Conservation (phyloP, 169 alveolate species). For the Eimeria acervulina region DNA sequence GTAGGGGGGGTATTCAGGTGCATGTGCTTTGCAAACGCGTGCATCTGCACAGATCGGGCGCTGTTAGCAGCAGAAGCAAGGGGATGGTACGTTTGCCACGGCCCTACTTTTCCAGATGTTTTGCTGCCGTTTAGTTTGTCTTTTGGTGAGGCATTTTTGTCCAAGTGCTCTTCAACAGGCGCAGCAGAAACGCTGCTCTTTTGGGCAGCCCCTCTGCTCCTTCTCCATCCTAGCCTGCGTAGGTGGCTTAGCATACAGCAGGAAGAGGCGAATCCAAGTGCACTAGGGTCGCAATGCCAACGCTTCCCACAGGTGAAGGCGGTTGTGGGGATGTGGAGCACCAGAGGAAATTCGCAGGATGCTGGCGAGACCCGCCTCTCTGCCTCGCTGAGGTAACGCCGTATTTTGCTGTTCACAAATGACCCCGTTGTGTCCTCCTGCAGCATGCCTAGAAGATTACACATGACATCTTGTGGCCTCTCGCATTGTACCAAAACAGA, state of each 20-base stretch:
- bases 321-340: slow-evolving; percentile 2
- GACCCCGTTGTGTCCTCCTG: slow-evolving; percentile 30
- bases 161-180: neutral
- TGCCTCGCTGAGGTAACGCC: slow-evolving; percentile 58
- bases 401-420: slow-evolving; percentile 30
- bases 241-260: neutral
- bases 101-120: slow-evolving; percentile 18
- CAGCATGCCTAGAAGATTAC: slow-evolving; percentile 15
- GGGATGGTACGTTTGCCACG: slow-evolving; percentile 6
- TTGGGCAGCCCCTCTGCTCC: neutral
- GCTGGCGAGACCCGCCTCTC: neutral
- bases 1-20: neutral
- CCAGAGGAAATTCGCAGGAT: slow-evolving; percentile 6
- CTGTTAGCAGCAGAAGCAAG: neutral
- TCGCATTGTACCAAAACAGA: neutral
- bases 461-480: slow-evolving; percentile 45
- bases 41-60: slow-evolving; percentile 44
- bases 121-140: neutral
- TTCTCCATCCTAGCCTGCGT: neutral
- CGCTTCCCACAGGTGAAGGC: neutral
- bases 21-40: neutral
- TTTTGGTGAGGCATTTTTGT: neutral
- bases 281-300: neutral
- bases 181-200: neutral
- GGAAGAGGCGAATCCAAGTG: neutral